These are phyloP conservation scores for Crithidia brevicula DNA, from an alignment of 208 protist genomes.

Conservation along the genomic window DNA sequence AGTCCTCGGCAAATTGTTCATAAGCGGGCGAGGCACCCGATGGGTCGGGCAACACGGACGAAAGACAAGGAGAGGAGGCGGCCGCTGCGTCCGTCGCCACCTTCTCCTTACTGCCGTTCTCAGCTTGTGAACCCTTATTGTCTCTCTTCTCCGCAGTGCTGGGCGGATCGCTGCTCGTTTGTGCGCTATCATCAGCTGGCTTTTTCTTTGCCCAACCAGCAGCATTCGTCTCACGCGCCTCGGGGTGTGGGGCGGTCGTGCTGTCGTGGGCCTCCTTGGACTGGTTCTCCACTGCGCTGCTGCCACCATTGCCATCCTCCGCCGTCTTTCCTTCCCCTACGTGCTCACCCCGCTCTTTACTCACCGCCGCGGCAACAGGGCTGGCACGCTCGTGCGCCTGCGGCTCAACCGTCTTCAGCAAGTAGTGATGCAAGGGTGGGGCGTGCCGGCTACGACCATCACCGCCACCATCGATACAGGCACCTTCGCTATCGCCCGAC, in stretches of 20 bases:
- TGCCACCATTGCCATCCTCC: conserved; percentile 1
- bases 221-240: no score
- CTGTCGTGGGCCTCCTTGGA: no score
- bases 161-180: no score
- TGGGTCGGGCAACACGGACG: no score
- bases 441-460: conserved; percentile 7
- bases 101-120: no score
- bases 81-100: not conserved
- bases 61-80: no score
- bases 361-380: not conserved
- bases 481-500: not conserved
- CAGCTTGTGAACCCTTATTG: no score
- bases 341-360: not conserved
- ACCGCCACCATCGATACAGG: not conserved
- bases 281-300: no score
- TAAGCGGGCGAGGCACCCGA: conserved; percentile 7
- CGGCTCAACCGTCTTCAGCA: conserved; percentile 34
- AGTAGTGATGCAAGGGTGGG: conserved; percentile 30
- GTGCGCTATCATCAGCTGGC: no score
- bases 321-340: not conserved
- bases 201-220: no score
- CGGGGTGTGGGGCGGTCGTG: no score
- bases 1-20: conserved; percentile 39
- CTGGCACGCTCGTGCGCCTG: conserved; percentile 12
- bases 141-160: no score